Base-by-base conservation (phyloP, 2,329 filamentous ascomycete species). In the Phyllosticta citribraziliensis region DNA sequence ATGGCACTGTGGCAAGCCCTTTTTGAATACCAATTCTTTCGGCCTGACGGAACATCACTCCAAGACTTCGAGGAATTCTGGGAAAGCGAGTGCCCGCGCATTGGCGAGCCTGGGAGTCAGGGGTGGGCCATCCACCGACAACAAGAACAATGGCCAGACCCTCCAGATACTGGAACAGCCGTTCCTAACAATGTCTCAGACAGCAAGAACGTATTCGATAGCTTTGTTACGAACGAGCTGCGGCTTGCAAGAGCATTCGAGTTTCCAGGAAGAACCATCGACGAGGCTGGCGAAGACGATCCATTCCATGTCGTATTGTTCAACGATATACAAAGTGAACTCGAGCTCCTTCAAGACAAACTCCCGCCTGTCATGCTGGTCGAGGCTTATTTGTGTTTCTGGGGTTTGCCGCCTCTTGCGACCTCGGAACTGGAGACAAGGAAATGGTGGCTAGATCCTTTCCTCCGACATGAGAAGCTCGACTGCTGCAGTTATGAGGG, bases 271-370 rank as follows among this genome's bases (percentile, higher is more conserved):
- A 83, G 88, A 56, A 88, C 88, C 0, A 78, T 88, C 63, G 91
- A 97, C 70, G 85, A 91, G 25, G 80, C 84, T 1, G 83, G 82
- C 17, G 87, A 90, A 65, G 87, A 92, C 62, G 93, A 97, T 68
- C 88, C 91, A 0, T 96, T 88, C 66, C 83, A 91, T 40, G 84
- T 94, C 3, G 82, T 96, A 54, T 83, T 97, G 68, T 91, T 86
- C 66, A 83, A 85, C 0, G 94, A 97, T 70, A 78, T 97, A 20
- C 76, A 84, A 64, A 79, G 82, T 0, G 79, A 88, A 27, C 69
- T 96, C 1, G 75, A 84, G 33, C 67, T 75, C 59, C 5, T 69
- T 69, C 25, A 66, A 79, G 62, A 60, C 69, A 60, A 63, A 63
- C 55, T 69, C 2, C 68, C 82, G 0, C 73, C 70, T 8, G 67